Evolutionary conservation across 371 early-diverging fungal species (phyloP).

Genomic region (Mortierella sp.): DNA sequence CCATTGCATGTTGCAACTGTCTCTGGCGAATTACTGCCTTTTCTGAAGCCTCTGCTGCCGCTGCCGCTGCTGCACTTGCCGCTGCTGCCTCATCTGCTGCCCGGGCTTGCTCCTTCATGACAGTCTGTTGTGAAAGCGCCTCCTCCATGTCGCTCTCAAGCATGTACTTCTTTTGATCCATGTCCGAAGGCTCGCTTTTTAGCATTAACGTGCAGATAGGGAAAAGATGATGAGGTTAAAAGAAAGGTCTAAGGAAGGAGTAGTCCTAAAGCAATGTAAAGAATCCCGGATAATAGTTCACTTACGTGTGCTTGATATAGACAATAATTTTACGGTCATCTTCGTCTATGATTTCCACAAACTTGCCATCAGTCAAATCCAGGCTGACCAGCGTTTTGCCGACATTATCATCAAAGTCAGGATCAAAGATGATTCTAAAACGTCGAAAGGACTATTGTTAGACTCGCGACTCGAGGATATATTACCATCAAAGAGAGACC

Average conservation of each 20-base stretch:
- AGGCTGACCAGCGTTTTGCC: slow-evolving; percentile 66
- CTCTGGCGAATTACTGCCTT: not conserved
- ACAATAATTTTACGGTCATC: slow-evolving; percentile 50
- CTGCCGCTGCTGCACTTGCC: slow-evolving; percentile 9
- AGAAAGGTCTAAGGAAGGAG: not conserved
- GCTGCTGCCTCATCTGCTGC: slow-evolving; percentile 3
- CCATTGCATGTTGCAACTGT: not conserved
- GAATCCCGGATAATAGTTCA: not conserved
- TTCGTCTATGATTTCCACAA: slow-evolving; percentile 66
- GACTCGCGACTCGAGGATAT: not conserved
- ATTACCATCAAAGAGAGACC: not conserved
- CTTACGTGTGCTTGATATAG: slow-evolving; percentile 42
- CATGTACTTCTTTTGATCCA: slow-evolving; percentile 19
- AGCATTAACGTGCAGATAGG: not conserved
- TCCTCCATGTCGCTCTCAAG: slow-evolving; percentile 36
- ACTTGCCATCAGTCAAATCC: slow-evolving; percentile 65
- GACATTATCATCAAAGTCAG: slow-evolving; percentile 90
- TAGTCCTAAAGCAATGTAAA: not conserved
- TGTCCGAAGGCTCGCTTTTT: not conserved
- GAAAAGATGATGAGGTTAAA: not conserved
- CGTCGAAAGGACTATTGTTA: not conserved
- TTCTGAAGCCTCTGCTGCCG: not conserved
- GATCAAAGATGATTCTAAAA: slow-evolving; percentile 84
- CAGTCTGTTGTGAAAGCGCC: slow-evolving; percentile 26
- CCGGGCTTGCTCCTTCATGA: slow-evolving; percentile 12